Base-by-base conservation (phyloP, 768 basidiomycete species). In the Coprinopsis sp. region DNA sequence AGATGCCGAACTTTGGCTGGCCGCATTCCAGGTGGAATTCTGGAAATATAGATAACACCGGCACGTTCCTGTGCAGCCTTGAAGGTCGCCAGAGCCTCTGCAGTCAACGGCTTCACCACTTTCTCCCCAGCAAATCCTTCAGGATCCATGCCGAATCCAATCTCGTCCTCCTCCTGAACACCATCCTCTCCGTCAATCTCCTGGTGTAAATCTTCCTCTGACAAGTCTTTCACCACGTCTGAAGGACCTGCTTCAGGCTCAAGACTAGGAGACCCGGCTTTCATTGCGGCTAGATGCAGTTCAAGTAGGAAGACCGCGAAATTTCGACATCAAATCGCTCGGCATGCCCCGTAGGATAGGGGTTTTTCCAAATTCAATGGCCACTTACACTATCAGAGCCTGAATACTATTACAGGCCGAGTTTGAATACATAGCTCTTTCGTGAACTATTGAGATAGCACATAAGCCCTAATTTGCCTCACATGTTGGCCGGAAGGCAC, bases 21-120 rank as follows among this genome's bases (percentile, higher is more conserved):
- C 18, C 87, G 90, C 96, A 99, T 98, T 2, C 93, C 95, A 12
- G 96, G 96, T 2, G 96, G 96, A 58, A 98, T 87, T 25, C 96
- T 78, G 13, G 93, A 96, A 33, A 99, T 91, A 64, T 98, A 99
- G 39, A 98, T 69, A 42, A 97, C 82, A 0, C 94, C 94, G 16
- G 92, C 81, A 31, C 75, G 74, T 25, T 85, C 79, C 59, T 87
- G 86, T 1, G 79, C 80, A 24, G 77, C 77, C 55, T 84, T 80
- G 67, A 84, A 92, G 16, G 76, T 79, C 34, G 81, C 84, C 37
- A 92, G 71, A 6, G 83, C 86, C 61, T 89, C 86, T 5, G 76
- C 71, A 2, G 83, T 87, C 39, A 91, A 66, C 0, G 87, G 87
- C 57, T 87, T 84, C 46, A 91, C 74, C 3, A 74, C 70, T 61